Percentiles rank a stretch among this genome's conserved stretches.
Evolutionary conservation across 345 rosid genomes (phyloP).

Genomic region (Camelina neglecta): DNA sequence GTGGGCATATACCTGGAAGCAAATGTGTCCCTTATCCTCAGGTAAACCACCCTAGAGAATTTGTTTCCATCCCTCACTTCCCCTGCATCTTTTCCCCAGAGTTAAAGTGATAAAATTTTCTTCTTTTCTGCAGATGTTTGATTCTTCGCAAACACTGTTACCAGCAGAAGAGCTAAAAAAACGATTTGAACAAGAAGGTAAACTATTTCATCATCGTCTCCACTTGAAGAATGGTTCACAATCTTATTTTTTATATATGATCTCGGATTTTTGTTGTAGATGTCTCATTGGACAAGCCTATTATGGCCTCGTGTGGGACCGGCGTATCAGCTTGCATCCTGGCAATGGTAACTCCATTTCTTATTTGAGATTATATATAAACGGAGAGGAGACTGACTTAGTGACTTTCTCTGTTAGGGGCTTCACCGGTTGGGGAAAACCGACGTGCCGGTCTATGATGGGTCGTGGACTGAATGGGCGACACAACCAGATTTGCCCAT

Average conservation of each 20-base stretch:
- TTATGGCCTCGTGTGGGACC: slow-evolving; percentile 85
- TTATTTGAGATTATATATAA: slow-evolving; percentile 10
- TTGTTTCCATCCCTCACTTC: background rate
- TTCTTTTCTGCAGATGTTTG: slow-evolving; percentile 70
- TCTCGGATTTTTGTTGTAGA: slow-evolving; percentile 51
- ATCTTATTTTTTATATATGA: background rate
- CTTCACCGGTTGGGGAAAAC: slow-evolving; percentile 85
- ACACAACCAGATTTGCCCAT: slow-evolving; percentile 70
- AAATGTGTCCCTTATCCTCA: slow-evolving; percentile 88
- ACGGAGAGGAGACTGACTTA: slow-evolving; percentile 3
- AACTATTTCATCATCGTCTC: slow-evolving; percentile 13
- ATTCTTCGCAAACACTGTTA: slow-evolving; percentile 77
- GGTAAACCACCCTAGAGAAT: slow-evolving; percentile 45
- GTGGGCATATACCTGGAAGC: slow-evolving; percentile 98
- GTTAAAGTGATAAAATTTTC: background rate
- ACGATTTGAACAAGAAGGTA: slow-evolving; percentile 86
- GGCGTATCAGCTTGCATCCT: slow-evolving; percentile 91
- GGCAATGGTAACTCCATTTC: slow-evolving; percentile 68
- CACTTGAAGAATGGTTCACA: slow-evolving; percentile 2
- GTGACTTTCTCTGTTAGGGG: slow-evolving; percentile 58
- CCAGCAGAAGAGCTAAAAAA: slow-evolving; percentile 82
- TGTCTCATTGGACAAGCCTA: slow-evolving; percentile 76
- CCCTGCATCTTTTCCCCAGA: background rate
- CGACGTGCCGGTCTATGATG: slow-evolving; percentile 89
- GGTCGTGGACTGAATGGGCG: slow-evolving; percentile 99